Base-by-base conservation (phyloP, 805 yeast genomes). In the Candida saitoana region DNA sequence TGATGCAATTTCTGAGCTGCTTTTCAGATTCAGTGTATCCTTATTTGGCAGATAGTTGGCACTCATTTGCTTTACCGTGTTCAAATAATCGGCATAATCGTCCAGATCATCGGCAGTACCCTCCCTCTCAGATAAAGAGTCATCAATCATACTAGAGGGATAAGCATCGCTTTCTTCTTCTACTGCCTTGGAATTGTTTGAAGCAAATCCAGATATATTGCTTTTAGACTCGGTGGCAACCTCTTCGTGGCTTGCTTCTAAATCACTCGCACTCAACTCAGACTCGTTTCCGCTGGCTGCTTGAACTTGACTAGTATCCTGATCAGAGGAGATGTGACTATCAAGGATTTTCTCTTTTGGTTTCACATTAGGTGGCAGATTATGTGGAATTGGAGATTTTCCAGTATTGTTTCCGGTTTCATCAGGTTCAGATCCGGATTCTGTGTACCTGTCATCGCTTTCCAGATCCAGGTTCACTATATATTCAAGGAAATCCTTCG, bases 1-100 rank as follows among this genome's bases (percentile, higher is more conserved):
- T 14, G 16, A 5, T 29, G 32, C 5, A 29, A 6, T 14, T 14
- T 29, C 32, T 14, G 32, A 29, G 11, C 32, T 29, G 16, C 5
- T 5, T 29, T 6, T 29, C 32, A 29, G 32, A 9, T 29, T 6
- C 32, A 29, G 5, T 11, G 32, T 29, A 14, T 9, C 16, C n/a
- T n/a, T n/a, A n/a, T n/a, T n/a, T n/a, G n/a, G n/a, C 32, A 29
- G 32, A 12, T 29, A 29, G 32, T 29, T 29, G 16, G 32, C 32
- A 29, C 32, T 29, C 16, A 29, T 6, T 14, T 29, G 32, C 32
- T 29, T 29, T 11, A 29, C 11, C 6, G 32, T 6, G n/a, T 14
- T 29, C 7, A 29, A 6, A 29, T 29, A 29, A 5, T 29, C 32
- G 12, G 32, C 32, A 14, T 29, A 29, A 29, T 29, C 32, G 16